phyloP scores from a whole-genome alignment of 2,329 filamentous ascomycete genomes.

The Exophiala xenobiotica region DNA sequence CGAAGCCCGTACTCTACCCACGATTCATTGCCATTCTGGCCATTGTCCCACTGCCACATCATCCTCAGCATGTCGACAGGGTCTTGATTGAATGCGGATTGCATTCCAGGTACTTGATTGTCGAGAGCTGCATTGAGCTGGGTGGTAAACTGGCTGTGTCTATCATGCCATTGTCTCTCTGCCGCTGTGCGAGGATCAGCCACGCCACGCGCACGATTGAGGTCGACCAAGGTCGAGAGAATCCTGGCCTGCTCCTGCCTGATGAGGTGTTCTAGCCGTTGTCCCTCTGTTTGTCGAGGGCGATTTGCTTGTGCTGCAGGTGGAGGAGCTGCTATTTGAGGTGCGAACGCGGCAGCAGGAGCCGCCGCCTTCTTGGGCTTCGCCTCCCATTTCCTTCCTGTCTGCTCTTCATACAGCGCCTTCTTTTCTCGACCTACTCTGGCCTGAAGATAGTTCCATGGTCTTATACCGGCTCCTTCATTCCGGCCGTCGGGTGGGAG shows the following conservation, averaged over 20 bases:
- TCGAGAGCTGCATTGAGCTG: not conserved
- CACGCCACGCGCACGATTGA: no score
- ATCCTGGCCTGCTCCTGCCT: no score
- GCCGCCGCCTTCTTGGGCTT: not conserved
- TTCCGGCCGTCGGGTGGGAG: conserved; percentile 17
- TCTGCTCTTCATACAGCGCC: conserved; percentile 17
- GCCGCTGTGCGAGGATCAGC: no score
- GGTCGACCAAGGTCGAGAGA: no score
- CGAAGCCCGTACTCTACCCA: not conserved
- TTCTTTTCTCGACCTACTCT: conserved; percentile 24
- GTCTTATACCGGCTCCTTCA: conserved; percentile 5
- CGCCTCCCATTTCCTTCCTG: conserved; percentile 1
- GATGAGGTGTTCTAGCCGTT: no score
- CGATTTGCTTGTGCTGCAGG: not conserved
- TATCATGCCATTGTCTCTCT: not conserved
- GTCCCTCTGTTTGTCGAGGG: no score
- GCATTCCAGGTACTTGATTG: not conserved
- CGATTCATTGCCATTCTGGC: not conserved
- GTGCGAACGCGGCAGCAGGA: not conserved
- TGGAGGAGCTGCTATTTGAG: not conserved
- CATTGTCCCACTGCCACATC: not conserved
- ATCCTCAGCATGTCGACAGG: not conserved
- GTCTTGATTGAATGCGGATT: not conserved
- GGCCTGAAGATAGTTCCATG: conserved; percentile 29
- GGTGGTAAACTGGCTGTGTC: not conserved